A percentile compares a stretch with the other conserved stretches of the same genome.
These are phyloP conservation scores for Hyaloperonospora arabidopsidis DNA, from an alignment of 352 stramenopile species.

Conservation along the genomic window DNA sequence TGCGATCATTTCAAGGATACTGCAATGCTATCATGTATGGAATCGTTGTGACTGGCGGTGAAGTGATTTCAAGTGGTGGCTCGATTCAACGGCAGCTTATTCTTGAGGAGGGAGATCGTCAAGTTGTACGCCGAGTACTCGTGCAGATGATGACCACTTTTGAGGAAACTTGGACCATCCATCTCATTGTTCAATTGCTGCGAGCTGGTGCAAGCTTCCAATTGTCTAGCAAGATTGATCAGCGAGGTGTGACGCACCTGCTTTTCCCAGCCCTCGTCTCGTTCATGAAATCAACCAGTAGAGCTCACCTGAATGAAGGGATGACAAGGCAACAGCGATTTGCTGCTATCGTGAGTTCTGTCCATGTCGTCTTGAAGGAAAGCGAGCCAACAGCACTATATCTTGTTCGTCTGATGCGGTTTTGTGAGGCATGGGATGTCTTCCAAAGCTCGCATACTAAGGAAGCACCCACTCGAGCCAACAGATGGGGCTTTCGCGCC, in stretches of 20 bases:
- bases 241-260: slow-evolving; percentile 24
- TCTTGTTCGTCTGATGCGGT: slow-evolving; percentile 24
- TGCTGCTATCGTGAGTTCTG: slow-evolving; percentile 11
- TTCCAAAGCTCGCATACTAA: slow-evolving; percentile 31
- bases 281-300: slow-evolving; percentile 16
- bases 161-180: slow-evolving; percentile 19
- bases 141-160: slow-evolving; percentile 22
- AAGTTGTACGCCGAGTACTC: slow-evolving; percentile 16
- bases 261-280: slow-evolving; percentile 35
- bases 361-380: slow-evolving; percentile 19
- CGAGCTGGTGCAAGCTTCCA: slow-evolving; percentile 13
- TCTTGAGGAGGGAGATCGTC: slow-evolving; percentile 14
- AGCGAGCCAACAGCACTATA: slow-evolving; percentile 23
- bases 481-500: slow-evolving; percentile 26
- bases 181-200: slow-evolving; percentile 21
- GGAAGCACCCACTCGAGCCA: slow-evolving; percentile 13
- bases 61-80: slow-evolving; percentile 32
- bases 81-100: slow-evolving; percentile 15
- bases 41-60: slow-evolving; percentile 26
- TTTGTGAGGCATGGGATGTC: slow-evolving; percentile 31
- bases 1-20: slow-evolving; percentile 23
- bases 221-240: background rate
- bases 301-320: slow-evolving; percentile 8
- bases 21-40: slow-evolving; percentile 15
- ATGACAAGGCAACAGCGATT: slow-evolving; percentile 22